A percentile compares a stretch with the other conserved stretches of the same genome.
phyloP scores from a whole-genome alignment of 2,329 filamentous ascomycete genomes.

The Colletotrichum siamense region DNA sequence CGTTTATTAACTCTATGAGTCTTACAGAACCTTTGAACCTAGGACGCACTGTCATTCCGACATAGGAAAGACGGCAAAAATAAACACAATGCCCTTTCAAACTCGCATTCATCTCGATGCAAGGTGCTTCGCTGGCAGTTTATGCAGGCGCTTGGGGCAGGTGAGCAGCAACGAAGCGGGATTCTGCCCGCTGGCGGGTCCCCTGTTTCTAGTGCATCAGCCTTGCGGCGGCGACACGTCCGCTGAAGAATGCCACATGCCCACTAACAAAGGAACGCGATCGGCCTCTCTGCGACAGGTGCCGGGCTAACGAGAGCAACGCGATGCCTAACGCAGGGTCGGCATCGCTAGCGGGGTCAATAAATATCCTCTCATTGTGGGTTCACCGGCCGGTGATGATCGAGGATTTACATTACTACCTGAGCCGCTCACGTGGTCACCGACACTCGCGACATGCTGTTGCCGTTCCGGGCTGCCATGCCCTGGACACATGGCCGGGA shows the following conservation, averaged over 20 bases:
- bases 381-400: neutral
- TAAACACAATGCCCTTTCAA: rapidly evolving
- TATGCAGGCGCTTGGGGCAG: neutral
- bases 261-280: neutral
- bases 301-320: neutral
- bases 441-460: neutral
- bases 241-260: neutral
- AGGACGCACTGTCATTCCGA: neutral
- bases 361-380: neutral
- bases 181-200: neutral
- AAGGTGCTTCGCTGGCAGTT: neutral
- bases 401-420: neutral
- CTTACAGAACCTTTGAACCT: neutral
- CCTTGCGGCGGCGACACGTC: neutral
- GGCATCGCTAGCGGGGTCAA: neutral
- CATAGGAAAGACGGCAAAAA: neutral
- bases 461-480: neutral
- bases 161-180: neutral
- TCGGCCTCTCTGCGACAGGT: neutral
- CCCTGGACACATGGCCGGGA: neutral
- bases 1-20: neutral
- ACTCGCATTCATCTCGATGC: neutral
- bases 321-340: neutral
- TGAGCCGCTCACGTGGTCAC: neutral
- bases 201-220: neutral